phyloP scores from a whole-genome alignment of 768 basidiomycete genomes.

The Leccinum uliginosum region DNA sequence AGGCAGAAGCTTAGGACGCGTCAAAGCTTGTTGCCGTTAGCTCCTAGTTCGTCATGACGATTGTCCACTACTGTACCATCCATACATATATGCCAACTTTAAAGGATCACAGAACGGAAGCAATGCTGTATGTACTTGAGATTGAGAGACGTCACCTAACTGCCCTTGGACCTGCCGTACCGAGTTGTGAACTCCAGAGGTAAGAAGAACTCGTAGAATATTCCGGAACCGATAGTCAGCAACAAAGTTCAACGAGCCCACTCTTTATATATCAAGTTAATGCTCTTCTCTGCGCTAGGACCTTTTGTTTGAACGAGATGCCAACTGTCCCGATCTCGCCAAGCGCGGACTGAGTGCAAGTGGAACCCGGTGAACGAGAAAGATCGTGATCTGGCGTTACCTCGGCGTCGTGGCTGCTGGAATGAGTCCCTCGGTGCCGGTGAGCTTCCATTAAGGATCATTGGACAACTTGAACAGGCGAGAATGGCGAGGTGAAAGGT shows the following conservation, averaged over 20 bases:
- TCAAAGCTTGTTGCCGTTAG: neutral
- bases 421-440: conserved; percentile 59
- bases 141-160: no score
- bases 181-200: no score
- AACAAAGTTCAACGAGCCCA: conserved; percentile 29
- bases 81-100: neutral
- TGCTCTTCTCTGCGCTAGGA: conserved; percentile 66
- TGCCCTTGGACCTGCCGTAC: no score
- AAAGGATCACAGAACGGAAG: neutral
- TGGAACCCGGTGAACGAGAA: conserved; percentile 75
- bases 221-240: conserved; percentile 62
- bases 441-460: conserved; percentile 71
- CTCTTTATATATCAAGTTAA: conserved; percentile 77
- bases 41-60: neutral
- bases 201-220: conserved; percentile 64
- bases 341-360: conserved; percentile 74
- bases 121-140: no score
- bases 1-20: neutral
- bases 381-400: conserved; percentile 41
- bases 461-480: conserved; percentile 7
- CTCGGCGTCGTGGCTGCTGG: conserved; percentile 9
- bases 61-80: neutral
- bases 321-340: conserved; percentile 71
- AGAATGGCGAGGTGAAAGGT: neutral
- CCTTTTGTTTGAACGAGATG: conserved; percentile 37